A percentile compares a stretch with the other conserved stretches of the same genome.
phyloP scores from a whole-genome alignment of 2,329 filamentous ascomycete genomes.

The Diaporthe nobilis region DNA sequence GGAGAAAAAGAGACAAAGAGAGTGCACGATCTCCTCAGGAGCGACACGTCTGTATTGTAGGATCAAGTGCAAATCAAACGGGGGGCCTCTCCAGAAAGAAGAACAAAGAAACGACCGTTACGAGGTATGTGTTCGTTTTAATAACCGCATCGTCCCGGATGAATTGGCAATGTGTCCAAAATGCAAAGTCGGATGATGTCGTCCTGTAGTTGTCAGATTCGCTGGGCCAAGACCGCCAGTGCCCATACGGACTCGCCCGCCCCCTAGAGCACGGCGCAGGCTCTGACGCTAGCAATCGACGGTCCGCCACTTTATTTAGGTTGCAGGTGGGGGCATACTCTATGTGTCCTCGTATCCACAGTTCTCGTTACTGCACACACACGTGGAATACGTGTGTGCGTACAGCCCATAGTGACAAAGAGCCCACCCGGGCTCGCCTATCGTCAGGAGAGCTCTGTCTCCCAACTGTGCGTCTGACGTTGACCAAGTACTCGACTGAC shows the following conservation, averaged over 20 bases:
- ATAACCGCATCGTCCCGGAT: constrained; percentile 16
- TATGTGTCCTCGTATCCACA: not conserved
- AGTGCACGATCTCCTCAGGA: not conserved
- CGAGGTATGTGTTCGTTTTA: not conserved
- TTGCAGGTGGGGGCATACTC: constrained; percentile 12
- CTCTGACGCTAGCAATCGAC: constrained; percentile 27
- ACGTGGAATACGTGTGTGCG: not conserved
- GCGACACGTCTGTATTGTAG: constrained; percentile 7
- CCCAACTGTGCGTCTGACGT: too few species aligned
- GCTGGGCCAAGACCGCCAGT: constrained; percentile 10
- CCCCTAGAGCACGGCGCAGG: constrained; percentile 24
- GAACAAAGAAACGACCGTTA: not conserved
- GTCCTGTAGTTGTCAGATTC: constrained; percentile 36
- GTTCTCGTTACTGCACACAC: not conserved
- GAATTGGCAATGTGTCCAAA: constrained; percentile 37
- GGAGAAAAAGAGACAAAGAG: constrained; percentile 7
- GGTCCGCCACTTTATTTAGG: constrained; percentile 26
- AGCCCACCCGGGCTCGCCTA: not conserved
- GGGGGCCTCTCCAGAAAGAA: not conserved
- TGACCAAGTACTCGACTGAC: not conserved
- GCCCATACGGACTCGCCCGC: constrained; percentile 31
- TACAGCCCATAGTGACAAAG: not conserved
- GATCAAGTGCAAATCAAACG: constrained; percentile 1
- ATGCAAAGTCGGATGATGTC: constrained; percentile 39
- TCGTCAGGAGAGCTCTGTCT: not conserved